Conservation (phyloP, 345 rosid genomes). For the Anacardium occidentale region DNA sequence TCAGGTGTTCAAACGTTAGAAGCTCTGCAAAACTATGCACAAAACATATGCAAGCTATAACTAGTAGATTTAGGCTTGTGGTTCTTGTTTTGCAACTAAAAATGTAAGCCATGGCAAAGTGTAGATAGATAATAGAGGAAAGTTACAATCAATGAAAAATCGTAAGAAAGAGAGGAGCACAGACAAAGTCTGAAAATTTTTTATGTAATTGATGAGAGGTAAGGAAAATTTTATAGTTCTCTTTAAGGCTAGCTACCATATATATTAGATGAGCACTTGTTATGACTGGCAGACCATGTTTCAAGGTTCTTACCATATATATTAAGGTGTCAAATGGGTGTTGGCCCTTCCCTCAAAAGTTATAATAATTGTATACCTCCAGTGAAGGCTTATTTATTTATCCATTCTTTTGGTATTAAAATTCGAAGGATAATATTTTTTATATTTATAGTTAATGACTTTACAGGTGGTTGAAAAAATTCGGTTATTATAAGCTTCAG, state of each 20-base stretch:
- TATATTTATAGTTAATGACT: too few relatives aligned
- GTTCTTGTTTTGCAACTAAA: conserved; percentile 10
- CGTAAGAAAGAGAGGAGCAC: neutral
- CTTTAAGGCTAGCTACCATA: neutral
- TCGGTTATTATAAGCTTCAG: too few relatives aligned
- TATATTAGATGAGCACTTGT: too few relatives aligned
- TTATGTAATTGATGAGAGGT: neutral
- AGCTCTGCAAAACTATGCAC: conserved; percentile 35
- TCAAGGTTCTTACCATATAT: conserved; percentile 24
- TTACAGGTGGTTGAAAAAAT: too few relatives aligned
- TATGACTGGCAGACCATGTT: conserved; percentile 19
- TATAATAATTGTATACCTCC: neutral
- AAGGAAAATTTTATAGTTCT: neutral
- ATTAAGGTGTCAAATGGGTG: neutral
- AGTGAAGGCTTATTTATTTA: too few relatives aligned
- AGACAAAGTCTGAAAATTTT: neutral
- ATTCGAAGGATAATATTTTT: too few relatives aligned
- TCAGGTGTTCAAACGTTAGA: conserved; percentile 38
- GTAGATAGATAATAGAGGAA: neutral
- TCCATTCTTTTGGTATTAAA: too few relatives aligned
- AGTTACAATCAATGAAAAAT: neutral
- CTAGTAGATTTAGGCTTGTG: neutral
- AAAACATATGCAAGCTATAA: neutral
- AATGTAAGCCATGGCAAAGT: conserved; percentile 22
- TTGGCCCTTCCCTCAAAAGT: neutral